Evolutionary conservation across 495 filamentous ascomycete species (phyloP), one percentile per base, ranked within the genome.

Genomic region (Penicillium cosmopolitanum): DNA sequence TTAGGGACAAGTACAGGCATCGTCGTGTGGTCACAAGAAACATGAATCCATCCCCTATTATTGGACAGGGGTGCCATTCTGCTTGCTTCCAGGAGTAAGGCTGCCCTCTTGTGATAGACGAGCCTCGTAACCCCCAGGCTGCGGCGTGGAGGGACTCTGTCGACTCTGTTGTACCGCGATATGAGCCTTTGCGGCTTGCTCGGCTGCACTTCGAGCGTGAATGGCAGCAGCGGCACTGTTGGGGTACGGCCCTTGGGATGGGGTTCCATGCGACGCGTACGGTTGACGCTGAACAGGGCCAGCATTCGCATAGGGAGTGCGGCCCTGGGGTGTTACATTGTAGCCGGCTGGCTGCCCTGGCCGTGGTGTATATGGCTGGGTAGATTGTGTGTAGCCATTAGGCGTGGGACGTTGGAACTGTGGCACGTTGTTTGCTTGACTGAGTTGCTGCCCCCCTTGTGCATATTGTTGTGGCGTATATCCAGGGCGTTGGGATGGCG

Each of bases 161-260:
- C 70, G 64, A 4, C 33, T 56, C 33, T 67, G 66, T 35, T 75
- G 69, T 31, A 73, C 73, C 5, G 73, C 77, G 44, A 79, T 50
- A 56, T 82, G 78, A 28, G 75, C 71, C 65, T 75, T 81, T 3
- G 71, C 66, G n/a, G 77, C 74, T 65, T 80, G 80, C 56, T 82
- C 80, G 21, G 75, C 74, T 4, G 75, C 75, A 67, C 69, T 81
- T 43, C 76, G 70, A 52, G 74, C 70, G 55, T 78, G 76, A 6
- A 69, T 69, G n/a, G 68, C 68, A 43, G 77, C 72, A 28, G 76
- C 73, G 44, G 77, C 71, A 23, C 73, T 77, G 50, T 73, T 76
- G 19, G 75, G 65, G 60, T 80, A 79, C 35, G 68, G 60, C 31
- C 60, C 64, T 15, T 77, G 71, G 34, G 71, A 64, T n/a, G 71